Evolutionary conservation across 164 flowering plant species (phyloP), one percentile per base, ranked within the genome.

Genomic region (Taxillus chinensis): DNA sequence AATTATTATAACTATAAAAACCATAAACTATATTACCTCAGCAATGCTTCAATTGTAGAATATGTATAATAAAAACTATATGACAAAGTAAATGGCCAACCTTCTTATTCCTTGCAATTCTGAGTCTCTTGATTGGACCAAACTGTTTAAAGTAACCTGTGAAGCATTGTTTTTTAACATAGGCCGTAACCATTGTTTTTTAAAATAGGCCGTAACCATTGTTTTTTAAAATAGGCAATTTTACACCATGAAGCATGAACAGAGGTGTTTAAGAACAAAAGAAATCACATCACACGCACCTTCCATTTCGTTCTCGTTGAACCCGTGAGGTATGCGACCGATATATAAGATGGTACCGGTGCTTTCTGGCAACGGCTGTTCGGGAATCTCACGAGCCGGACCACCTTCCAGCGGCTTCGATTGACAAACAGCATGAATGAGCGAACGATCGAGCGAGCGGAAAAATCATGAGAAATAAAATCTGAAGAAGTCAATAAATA

Each of bases 81-180:
- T 43, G 46, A 43, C 46, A 43, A 43, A 43, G 7, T 48, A 41
- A n/a, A 37, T 64, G 3, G 13, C 68, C 3, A 41, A 90, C 98
- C 96, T 84, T 92, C 73, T 78, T 87, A 64, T 85, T 90, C 54
- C 98, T 72, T 2, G 96, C 86, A 68, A 92, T 76, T 60, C 90
- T 79, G 39, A 92, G 67, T 54, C 85, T 80, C 77, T 80, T 90
- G 54, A 92, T 65, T 0, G 64, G 64, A 45, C 96, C 98, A 71
- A 92, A 89, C 56, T 92, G 96, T 43, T 70, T 66, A 67, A 92
- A 92, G 63, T 79, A 92, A 41, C 77, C 98, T 92, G 78, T 59
- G 71, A 61, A 64, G 57, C n/a, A 46, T 10, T 64, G 61, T 14
- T 9, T 41, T 45, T 8, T n/a, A 39, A 46, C 1, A 16, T 41